Base-by-base conservation (phyloP, 78 protist species). In the Dictyostelium firmibasis region DNA sequence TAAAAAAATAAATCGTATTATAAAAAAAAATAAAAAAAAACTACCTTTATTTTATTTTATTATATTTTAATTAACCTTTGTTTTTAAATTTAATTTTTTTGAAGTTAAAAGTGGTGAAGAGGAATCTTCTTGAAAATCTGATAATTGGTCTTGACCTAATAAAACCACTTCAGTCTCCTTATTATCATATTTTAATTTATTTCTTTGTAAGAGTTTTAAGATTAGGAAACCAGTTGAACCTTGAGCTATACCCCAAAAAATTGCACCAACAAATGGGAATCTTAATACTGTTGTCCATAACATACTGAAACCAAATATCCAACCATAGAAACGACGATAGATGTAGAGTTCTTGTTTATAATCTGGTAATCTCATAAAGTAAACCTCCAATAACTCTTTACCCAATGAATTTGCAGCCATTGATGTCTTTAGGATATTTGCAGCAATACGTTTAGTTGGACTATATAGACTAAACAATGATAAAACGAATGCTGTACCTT, bases 371-470 rank as follows among this genome's bases (percentile, higher is more conserved):
- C 75, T 69, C 25, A 53, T 29, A 23, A 79, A 89, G 23, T 89
- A 89, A 18, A 77, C 83, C 35, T 89, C 94, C 1, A 89, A 35
- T 4, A 89, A 69, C 9, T 89, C 94, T 47, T 89, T 89, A 69
- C 94, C 94, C 20, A 89, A 36, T 67, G 94, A 89, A 31, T 89
- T 27, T 7, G 72, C 31, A 0, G 94, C 86, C 94, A 89, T 89
- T 23, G 62, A 69, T 81, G 78, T 36, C 35, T 89, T 89, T 38
- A 89, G 33, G 1, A 81, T 38, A 35, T 81, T 25, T 36, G 76
- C 33, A 23, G 94, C 60, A 1, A 10, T 18, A 18, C 23, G 23
- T 43, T 77, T 62, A 10, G 60, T 38, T 43, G 33, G 9, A 16
- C 81, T 75, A 33, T 62, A 31, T 41, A 89, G 27, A 41, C 86